phyloP scores from a whole-genome alignment of 2,329 filamentous ascomycete genomes.

The Fusarium mexicanum region DNA sequence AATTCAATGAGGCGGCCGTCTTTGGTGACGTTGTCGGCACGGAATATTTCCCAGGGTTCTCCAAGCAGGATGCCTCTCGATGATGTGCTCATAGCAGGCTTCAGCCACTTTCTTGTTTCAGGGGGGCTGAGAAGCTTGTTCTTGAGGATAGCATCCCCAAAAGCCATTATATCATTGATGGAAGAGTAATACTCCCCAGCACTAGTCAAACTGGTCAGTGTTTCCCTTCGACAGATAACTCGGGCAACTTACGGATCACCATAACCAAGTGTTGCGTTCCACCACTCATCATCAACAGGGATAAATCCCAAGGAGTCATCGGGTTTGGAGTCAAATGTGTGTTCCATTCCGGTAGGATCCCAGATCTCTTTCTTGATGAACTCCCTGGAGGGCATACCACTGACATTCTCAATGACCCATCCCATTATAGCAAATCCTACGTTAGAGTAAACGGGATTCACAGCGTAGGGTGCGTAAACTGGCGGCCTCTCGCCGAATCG shows the following conservation, averaged over 20 bases:
- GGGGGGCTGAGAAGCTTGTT: background rate
- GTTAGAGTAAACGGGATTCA: constrained; percentile 12
- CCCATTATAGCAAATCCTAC: background rate
- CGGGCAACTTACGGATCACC: constrained; percentile 1
- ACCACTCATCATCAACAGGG: constrained; percentile 1
- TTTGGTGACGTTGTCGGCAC: constrained; percentile 13
- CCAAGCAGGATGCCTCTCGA: constrained; percentile 1
- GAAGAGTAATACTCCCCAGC: constrained; percentile 14
- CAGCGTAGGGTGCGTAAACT: background rate
- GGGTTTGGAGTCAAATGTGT: background rate
- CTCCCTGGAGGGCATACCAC: constrained; percentile 1
- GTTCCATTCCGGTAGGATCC: constrained; percentile 1
- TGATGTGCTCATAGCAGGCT: background rate
- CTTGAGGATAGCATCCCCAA: background rate
- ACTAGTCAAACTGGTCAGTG: background rate
- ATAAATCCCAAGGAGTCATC: constrained; percentile 12
- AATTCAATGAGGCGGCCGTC: constrained; percentile 18
- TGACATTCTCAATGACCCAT: constrained; percentile 11
- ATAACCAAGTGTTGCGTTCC: constrained; percentile 19
- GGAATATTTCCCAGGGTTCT: constrained; percentile 13
- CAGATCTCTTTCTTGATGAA: constrained; percentile 14
- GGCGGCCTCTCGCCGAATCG: constrained; percentile 14
- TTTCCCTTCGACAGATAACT: too few relatives aligned
- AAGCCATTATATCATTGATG: constrained; percentile 2
- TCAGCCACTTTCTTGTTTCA: constrained; percentile 16